A percentile compares a stretch with the other conserved stretches of the same genome.
Conservation (phyloP, 139 green algal species). For the Gonium pectorale region DNA sequence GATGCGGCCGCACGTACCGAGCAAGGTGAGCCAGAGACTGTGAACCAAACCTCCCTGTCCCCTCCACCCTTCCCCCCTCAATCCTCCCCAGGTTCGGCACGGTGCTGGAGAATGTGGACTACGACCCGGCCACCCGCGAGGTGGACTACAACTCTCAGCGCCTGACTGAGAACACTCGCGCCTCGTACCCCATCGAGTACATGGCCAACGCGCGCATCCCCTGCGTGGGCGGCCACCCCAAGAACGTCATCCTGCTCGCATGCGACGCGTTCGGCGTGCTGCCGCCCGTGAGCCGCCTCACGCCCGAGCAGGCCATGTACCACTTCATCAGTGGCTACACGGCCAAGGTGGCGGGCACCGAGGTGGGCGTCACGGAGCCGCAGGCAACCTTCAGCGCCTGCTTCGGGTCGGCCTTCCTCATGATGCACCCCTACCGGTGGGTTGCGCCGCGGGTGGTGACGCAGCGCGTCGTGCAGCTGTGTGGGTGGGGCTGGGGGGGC, state of each 20-base stretch:
- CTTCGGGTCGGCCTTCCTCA: constrained; percentile 75
- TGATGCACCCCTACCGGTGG: constrained; percentile 43
- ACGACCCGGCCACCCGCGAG: constrained; percentile 74
- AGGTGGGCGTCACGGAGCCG: constrained; percentile 94
- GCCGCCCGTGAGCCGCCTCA: constrained; percentile 88
- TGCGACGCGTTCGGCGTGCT: constrained; percentile 94
- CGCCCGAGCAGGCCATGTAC: constrained; percentile 96
- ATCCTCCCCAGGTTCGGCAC: constrained; percentile 72
- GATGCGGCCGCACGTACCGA: no score
- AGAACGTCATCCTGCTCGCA: constrained; percentile 83
- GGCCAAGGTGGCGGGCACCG: constrained; percentile 94
- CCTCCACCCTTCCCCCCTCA: background rate
- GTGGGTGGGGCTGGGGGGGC: no score
- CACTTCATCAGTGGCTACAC: constrained; percentile 98
- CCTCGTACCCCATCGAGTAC: constrained; percentile 95
- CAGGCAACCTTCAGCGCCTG: constrained; percentile 94
- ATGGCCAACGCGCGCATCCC: constrained; percentile 95
- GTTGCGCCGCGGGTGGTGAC: background rate
- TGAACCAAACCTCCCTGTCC: background rate
- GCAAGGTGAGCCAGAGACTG: no score
- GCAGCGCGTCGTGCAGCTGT: no score
- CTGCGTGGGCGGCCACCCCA: constrained; percentile 90
- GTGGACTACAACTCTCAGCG: constrained; percentile 76
- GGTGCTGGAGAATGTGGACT: constrained; percentile 95
- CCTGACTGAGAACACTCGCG: constrained; percentile 86